Base-by-base conservation (phyloP, 768 basidiomycete genomes). In the Serpula lacrymans region DNA sequence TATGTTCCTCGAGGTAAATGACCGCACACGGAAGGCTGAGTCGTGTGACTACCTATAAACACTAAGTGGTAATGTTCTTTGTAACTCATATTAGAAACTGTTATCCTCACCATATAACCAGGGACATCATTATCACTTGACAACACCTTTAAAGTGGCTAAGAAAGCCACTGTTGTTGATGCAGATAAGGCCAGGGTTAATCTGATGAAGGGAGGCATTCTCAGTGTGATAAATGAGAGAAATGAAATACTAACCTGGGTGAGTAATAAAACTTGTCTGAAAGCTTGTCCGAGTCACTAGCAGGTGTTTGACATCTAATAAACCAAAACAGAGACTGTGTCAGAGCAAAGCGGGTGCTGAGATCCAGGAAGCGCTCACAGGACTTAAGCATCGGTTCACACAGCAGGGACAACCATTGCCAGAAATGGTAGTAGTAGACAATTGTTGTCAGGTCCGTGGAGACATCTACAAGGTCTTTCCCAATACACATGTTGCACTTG, bases 401-500 rank as follows among this genome's bases (percentile, higher is more conserved):
- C 23, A 37, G 3, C 41, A 50, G 2, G 42, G 42, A 0, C 12
- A 34, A 7, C 23, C 43, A 2, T 24, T 38, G 6, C 56, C 52
- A 0, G 41, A 50, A 10, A 48, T 51, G 38, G 45, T 42, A 5
- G 38, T 54, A 2, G 46, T 20, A 0, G 49, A 58, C 21, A 58
- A 58, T 25, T 56, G 57, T 34, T 58, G 54, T 37, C 42, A 45
- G 9, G 40, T 54, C 1, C 27, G 34, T 10, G 28, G 10, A 3
- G 43, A 49, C 0, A 20, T 56, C 5, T 7, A 18, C 11, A 12
- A 24, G 1, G 43, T 38, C 1, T 42, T 57, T 24, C 45, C 45
- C 0, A 13, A 43, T 4, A 37, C 20, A 0, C 29, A 21, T 7
- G 33, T 43, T 5, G 16, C 42, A 0, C 47, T 49, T 0, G 47